Conservation (phyloP, 2,329 filamentous ascomycete species). For the Fonsecaea monophora region DNA sequence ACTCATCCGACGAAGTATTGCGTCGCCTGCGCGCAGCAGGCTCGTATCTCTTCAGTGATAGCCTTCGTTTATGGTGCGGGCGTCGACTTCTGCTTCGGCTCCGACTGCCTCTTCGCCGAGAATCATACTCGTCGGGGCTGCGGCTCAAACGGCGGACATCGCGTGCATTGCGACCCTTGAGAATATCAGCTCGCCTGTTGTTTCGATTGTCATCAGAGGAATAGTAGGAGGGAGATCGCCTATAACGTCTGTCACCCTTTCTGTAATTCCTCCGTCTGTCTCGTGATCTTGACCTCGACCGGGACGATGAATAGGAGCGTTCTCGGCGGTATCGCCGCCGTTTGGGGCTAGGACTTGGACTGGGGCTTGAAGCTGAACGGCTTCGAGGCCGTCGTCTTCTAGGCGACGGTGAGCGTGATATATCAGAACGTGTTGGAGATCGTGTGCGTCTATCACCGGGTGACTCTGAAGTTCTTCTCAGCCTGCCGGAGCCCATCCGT, state of each 20-base stretch:
- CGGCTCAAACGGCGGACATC: conserved; percentile 54
- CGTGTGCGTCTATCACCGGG: conserved; percentile 52
- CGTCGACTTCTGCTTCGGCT: conserved; percentile 43
- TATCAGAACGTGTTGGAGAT: conserved; percentile 57
- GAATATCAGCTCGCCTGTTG: conserved; percentile 58
- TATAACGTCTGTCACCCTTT: conserved; percentile 46
- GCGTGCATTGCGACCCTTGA: conserved; percentile 52
- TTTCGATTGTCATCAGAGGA: conserved; percentile 51
- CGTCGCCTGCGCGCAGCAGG: conserved; percentile 50
- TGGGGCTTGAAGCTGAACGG: conserved; percentile 48
- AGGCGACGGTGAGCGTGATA: conserved; percentile 63
- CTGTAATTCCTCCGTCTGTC: conserved; percentile 44
- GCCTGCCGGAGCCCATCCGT: conserved; percentile 45
- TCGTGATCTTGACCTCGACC: conserved; percentile 47
- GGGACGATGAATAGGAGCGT: conserved; percentile 47
- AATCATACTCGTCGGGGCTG: conserved; percentile 46
- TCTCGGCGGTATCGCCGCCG: conserved; percentile 42
- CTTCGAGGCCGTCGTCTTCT: conserved; percentile 55
- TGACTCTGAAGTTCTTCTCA: conserved; percentile 48
- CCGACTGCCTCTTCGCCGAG: conserved; percentile 43
- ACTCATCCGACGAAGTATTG: conserved; percentile 50
- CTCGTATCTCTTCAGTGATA: conserved; percentile 55
- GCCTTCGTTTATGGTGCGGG: conserved; percentile 51
- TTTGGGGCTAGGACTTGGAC: conserved; percentile 48
- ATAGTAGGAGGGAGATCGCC: conserved; percentile 52